Percentiles rank a stretch among this genome's conserved stretches.
These are phyloP conservation scores for Chalara sp. DNA, from an alignment of 2,329 filamentous ascomycete species.

Conservation along the genomic window DNA sequence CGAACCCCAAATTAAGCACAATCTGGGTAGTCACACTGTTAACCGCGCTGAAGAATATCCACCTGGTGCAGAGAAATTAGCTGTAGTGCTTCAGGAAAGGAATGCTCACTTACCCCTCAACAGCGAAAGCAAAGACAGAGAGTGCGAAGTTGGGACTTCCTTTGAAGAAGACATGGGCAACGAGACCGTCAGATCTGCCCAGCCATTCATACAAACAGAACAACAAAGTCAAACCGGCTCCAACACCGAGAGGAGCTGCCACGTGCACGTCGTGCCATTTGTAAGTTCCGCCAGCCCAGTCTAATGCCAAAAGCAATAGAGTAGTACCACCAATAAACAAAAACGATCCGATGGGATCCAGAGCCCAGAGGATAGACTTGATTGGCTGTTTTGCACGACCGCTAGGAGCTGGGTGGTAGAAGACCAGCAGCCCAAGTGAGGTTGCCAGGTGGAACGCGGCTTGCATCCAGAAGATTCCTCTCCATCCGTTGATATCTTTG, in stretches of 20 bases:
- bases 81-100: not conserved
- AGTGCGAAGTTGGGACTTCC: conserved; percentile 47
- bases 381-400: conserved; percentile 33
- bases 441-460: conserved; percentile 43
- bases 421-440: conserved; percentile 38
- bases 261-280: conserved; percentile 24
- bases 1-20: conserved; percentile 41
- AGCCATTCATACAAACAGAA: conserved; percentile 41
- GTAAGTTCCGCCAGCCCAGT: conserved; percentile 39
- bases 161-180: conserved; percentile 49
- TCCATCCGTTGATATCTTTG: conserved; percentile 39
- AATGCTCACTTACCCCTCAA: conserved; percentile 36
- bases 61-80: conserved; percentile 19
- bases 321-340: conserved; percentile 38
- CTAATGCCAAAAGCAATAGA: conserved; percentile 37
- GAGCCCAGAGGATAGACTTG: conserved; percentile 37
- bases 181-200: conserved; percentile 44
- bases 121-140: conserved; percentile 47
- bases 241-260: conserved; percentile 27
- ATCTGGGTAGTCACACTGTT: conserved; percentile 44
- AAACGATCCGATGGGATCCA: conserved; percentile 39
- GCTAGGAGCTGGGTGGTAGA: conserved; percentile 36
- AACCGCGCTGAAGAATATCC: conserved; percentile 50
- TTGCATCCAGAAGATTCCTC: conserved; percentile 54
- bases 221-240: conserved; percentile 22